Conservation (phyloP, 768 basidiomycete genomes). For the Tulasnella calospora region DNA sequence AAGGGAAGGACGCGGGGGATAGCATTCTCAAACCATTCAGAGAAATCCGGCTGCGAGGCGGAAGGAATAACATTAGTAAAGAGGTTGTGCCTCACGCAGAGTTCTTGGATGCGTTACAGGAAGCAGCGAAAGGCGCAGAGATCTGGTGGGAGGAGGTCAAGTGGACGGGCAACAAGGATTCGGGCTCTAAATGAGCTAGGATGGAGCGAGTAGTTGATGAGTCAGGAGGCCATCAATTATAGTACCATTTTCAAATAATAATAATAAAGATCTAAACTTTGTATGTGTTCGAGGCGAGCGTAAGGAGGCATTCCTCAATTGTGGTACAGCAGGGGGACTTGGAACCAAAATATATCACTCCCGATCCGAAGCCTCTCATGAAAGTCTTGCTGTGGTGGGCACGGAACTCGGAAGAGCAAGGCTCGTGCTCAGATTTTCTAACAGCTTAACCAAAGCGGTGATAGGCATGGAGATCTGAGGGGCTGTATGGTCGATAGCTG, state of each 20-base stretch:
- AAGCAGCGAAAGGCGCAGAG: not conserved
- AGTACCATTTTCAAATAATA: too few species aligned
- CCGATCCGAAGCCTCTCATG: too few species aligned
- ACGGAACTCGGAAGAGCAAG: too few species aligned
- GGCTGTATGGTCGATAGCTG: too few species aligned
- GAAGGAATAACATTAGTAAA: not conserved
- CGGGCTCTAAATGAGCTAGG: too few species aligned
- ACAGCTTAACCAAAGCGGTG: too few species aligned
- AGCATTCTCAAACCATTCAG: not conserved
- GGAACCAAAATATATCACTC: not conserved
- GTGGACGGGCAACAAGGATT: not conserved
- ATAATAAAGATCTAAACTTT: not conserved
- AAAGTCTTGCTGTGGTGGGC: too few species aligned
- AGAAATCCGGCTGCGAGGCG: not conserved
- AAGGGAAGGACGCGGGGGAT: not conserved
- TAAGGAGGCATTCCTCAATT: not conserved
- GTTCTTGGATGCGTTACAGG: not conserved
- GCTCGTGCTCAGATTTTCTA: too few species aligned
- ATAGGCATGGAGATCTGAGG: too few species aligned
- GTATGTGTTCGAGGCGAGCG: not conserved
- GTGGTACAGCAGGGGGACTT: not conserved
- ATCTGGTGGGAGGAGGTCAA: not conserved
- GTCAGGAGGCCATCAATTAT: too few species aligned
- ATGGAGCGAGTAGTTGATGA: too few species aligned
- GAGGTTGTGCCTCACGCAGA: not conserved